These are phyloP conservation scores for Candida alai DNA, from an alignment of 805 yeast genomes.

Conservation along the genomic window DNA sequence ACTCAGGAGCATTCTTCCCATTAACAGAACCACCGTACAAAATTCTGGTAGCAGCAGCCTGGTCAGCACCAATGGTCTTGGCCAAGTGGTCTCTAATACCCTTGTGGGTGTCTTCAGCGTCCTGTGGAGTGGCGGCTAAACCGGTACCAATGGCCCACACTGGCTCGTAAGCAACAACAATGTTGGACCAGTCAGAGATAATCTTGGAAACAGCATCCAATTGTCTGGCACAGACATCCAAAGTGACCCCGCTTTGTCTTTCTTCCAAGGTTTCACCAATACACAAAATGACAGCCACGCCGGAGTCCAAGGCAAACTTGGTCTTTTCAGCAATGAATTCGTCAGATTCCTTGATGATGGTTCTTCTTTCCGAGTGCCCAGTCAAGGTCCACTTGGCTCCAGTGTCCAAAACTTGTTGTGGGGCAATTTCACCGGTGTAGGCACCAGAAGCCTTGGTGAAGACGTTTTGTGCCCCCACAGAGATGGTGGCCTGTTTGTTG, in stretches of 20 bases:
- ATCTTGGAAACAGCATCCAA: slow-evolving; percentile 80
- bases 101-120: slow-evolving; percentile 94
- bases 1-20: slow-evolving; percentile 86
- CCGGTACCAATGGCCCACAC: slow-evolving; percentile 99
- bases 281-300: slow-evolving; percentile 89
- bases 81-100: slow-evolving; percentile 81
- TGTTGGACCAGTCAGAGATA: slow-evolving; percentile 82
- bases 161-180: slow-evolving; percentile 98
- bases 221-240: slow-evolving; percentile 85
- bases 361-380: slow-evolving; percentile 99
- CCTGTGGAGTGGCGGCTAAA: slow-evolving; percentile 96
- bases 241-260: slow-evolving; percentile 84
- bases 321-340: slow-evolving; percentile 91
- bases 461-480: slow-evolving; percentile 88
- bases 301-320: slow-evolving; percentile 86
- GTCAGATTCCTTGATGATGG: slow-evolving; percentile 84
- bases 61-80: slow-evolving; percentile 69
- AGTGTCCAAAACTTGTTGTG: slow-evolving; percentile 81
- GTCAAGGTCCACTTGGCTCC: slow-evolving; percentile 93
- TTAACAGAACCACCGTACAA: slow-evolving; percentile 98
- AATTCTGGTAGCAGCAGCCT: slow-evolving; percentile 80
- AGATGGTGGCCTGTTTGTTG: slow-evolving; percentile 68
- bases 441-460: slow-evolving; percentile 91
- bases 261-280: slow-evolving; percentile 97
- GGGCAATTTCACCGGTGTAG: slow-evolving; percentile 95